Evolutionary conservation across 2,329 filamentous ascomycete species (phyloP), one percentile per base, ranked within the genome.

Genomic region (Juglanconis oblonga): DNA sequence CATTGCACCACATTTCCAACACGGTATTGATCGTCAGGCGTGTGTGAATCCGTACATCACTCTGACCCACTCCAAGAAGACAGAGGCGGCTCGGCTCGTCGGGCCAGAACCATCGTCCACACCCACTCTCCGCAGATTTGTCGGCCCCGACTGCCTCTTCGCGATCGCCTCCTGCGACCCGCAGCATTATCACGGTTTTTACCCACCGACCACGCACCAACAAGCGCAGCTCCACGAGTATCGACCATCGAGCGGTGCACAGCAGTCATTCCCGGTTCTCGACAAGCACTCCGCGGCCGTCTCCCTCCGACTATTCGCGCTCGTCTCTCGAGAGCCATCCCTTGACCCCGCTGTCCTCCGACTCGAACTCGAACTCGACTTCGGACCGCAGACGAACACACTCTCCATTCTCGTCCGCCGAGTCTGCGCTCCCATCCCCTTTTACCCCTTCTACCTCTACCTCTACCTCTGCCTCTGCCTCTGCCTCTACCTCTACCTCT

Each of bases 101-200:
- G 31, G 24, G 33, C 17, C 5, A 42, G 8, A 9, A 29, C 24
- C 17, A 53, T 29, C 10, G 29, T n/a, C 17, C 35, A 52, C 33
- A 52, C 8, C 11, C 35, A 38, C 51, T n/a, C 36, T 32, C 38
- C 17, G 17, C 45, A 24, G 7, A 42, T 10, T 17, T 45, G 42
- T 45, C 14, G 48, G 32, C 29, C 48, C 11, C 31, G 32, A n/a
- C 49, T 38, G 17, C 54, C 13, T 51, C 52, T 24, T 55, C 33
- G 58, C 48, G 38, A 60, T 60, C 53, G 48, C 53, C 52, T 49
- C 45, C 52, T 33, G 32, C 52, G 45, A 51, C 38, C 42, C 53
- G 45, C 31, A 59, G 48, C 31, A 48, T 48, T 33, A 54, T 58
- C 56, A 53, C 44, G 9, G 50, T 52, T 24, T 54, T 48, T 42